Evolutionary conservation across 2,329 filamentous ascomycete species (phyloP), one percentile per base, ranked within the genome.

Genomic region (Penicillium sp.): DNA sequence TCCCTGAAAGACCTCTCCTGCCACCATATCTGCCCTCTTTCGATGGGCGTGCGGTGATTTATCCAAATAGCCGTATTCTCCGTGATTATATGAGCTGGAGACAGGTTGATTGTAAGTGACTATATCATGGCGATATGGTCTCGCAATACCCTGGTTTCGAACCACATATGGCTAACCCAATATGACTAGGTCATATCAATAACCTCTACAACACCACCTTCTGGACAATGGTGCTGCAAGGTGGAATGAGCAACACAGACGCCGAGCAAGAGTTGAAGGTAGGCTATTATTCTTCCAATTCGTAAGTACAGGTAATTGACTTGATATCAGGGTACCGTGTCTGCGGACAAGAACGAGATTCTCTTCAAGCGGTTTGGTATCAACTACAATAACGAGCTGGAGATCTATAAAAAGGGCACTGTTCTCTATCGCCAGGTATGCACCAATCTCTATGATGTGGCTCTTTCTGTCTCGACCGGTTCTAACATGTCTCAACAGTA

Each of bases 121-220:
- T 13, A 11, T 31, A 4, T 2, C 15, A 4, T 27, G 5, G 8
- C 1, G 5, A 27, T 8, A 8, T 19, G 9, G 13, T 25, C 25
- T 23, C 15, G 5, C 9, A 45, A 27, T 27, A 7, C 44, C 19
- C 25, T 13, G 19, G 21, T 41, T 15, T 3, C 4, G 16, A 9
- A 4, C 8, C 19, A n/a, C 7, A 23, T 19, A 11, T 6, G 11
- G 21, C 55, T 62, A 27, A 62, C 19, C 0, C 9, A 16, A 15
- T 4, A 19, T 21, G 11, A 21, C 16, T 58, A 93, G 90, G 90
- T 64, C 94, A 99, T 72, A 96, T 99, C 67, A 99, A 99, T 75
- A 99, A 99, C 69, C 83, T 99, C 5, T 99, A 97, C 76, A 99
- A 99, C 72, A 99, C 94, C 0, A 91, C 91, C 0, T 97, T 97